These are phyloP conservation scores for Evernia prunastri DNA, from an alignment of 495 filamentous ascomycete genomes.

Conservation along the genomic window DNA sequence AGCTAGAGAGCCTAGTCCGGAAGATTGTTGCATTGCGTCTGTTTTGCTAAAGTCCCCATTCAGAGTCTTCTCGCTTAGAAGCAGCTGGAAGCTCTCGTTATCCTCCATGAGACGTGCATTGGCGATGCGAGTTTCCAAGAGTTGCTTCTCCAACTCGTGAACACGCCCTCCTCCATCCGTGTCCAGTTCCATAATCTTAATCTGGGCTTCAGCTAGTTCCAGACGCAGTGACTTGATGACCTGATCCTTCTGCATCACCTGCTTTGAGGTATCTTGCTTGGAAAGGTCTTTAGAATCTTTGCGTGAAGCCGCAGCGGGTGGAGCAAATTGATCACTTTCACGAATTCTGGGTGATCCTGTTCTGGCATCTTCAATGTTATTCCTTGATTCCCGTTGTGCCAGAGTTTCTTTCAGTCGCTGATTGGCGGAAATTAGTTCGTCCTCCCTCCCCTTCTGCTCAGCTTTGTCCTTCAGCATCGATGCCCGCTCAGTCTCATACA, in stretches of 20 bases:
- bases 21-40: conserved; percentile 63
- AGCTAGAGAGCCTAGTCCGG: conserved; percentile 59
- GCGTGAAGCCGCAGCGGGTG: conserved; percentile 71
- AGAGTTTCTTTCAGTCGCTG: conserved; percentile 84
- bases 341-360: conserved; percentile 40
- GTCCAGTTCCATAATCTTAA: conserved; percentile 91
- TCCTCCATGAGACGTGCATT: conserved; percentile 97
- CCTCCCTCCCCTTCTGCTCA: conserved; percentile 71
- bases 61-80: conserved; percentile 86
- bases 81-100: conserved; percentile 93
- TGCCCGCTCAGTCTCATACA: conserved; percentile 83
- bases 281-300: conserved; percentile 80
- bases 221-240: conserved; percentile 86
- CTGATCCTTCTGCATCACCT: conserved; percentile 90
- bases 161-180: conserved; percentile 80
- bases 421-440: conserved; percentile 82
- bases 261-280: conserved; percentile 79
- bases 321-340: conserved; percentile 73
- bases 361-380: conserved; percentile 57
- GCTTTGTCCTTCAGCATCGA: conserved; percentile 87
- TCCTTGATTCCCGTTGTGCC: conserved; percentile 57
- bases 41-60: conserved; percentile 87
- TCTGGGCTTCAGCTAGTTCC: conserved; percentile 89
- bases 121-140: conserved; percentile 85
- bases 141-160: conserved; percentile 77